Conservation (phyloP, 2,329 filamentous ascomycete genomes). For the Emydomyces testavorans region DNA sequence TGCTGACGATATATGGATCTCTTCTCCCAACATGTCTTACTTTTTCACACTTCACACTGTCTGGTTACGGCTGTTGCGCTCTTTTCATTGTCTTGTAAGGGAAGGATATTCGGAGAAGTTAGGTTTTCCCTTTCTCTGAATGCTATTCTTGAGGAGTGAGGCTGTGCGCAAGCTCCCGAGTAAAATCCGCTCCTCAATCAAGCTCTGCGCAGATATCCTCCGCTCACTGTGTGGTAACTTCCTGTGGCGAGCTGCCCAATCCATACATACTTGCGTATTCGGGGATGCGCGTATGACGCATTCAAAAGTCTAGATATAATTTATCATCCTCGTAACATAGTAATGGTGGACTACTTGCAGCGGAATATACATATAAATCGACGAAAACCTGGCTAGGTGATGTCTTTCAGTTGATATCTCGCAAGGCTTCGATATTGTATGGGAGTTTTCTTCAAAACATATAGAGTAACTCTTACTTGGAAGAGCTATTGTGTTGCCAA, state of each 20-base stretch:
- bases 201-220: neutral
- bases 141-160: neutral
- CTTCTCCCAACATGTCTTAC: neutral
- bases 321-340: too few species aligned
- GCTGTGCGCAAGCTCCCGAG: neutral
- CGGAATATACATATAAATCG: neutral
- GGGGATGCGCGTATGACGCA: constrained; percentile 2
- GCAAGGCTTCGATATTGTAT: too few species aligned
- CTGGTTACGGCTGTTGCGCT: too few species aligned
- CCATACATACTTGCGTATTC: neutral
- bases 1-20: neutral
- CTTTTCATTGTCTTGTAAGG: neutral
- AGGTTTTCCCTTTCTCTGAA: neutral
- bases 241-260: constrained; percentile 2
- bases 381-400: too few species aligned
- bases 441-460: too few species aligned
- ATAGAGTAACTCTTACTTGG: too few species aligned
- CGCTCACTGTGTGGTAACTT: constrained; percentile 3
- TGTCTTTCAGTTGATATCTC: too few species aligned
- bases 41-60: too few species aligned
- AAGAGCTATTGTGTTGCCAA: too few species aligned
- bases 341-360: too few species aligned
- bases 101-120: neutral
- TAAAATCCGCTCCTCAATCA: neutral
- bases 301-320: neutral